Evolutionary conservation across 2,329 filamentous ascomycete species (phyloP), one percentile per base, ranked within the genome.

Genomic region (Chaetomium globosum): DNA sequence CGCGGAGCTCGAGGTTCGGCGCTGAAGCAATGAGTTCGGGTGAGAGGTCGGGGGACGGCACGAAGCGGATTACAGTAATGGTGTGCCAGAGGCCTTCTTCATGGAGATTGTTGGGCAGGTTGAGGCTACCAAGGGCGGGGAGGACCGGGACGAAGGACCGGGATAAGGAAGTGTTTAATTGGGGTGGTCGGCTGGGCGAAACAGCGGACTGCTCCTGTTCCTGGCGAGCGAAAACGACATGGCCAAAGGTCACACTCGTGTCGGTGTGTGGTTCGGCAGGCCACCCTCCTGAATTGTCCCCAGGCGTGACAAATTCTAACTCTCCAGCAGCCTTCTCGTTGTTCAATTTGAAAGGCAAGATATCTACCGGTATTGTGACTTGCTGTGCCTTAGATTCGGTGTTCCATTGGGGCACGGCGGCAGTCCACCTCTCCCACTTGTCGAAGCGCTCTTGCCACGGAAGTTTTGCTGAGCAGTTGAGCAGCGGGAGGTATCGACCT

Each of bases 221-320:
- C 36, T 64, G 23, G 26, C 60, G 59, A n/a, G 65, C 59, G 65
- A 82, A 80, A 0, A 87, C 77, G 39, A 86, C 67, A 61, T 83
- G 80, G 21, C 85, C 85, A 69, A 87, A 87, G 2, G 77, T 76
- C 12, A 83, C 82, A 2, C 71, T 73, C 1, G 80, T 79, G 9
- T 71, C 54, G 68, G 74, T 60, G 21, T 65, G 28, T 58, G 63
- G 53, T 26, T 64, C 16, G 60, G 56, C 9, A 67, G 69, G 68
- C 72, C 72, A 73, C 54, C 54, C 58, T 4, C 43, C 52, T 28
- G 36, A 19, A 43, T 6, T 28, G 9, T 31, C 28, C 36, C 26
- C 39, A 26, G 31, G 28, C 12, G 12, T 8, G 26, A 3, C 53
- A 7, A 1, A 2, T 21, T 23, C 26, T 21, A 49, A 36, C 46